Evolutionary conservation across 306 rosid species (phyloP), one percentile per base, ranked within the genome.

Genomic region (Glycyrrhiza uralensis): DNA sequence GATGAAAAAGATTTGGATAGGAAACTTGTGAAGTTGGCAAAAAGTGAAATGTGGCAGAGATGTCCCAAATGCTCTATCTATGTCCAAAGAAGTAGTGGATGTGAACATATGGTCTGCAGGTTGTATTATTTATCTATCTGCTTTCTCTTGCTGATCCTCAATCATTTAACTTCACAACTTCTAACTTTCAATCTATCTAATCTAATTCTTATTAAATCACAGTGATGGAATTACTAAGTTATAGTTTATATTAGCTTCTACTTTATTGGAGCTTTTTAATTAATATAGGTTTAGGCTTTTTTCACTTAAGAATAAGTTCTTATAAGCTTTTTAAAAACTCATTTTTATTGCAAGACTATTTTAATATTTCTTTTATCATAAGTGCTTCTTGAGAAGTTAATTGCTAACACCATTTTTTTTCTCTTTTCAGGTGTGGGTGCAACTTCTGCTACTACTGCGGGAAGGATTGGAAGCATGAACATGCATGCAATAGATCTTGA

Each of bases 381-480:
- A n/a, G n/a, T n/a, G n/a, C n/a, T n/a, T n/a, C n/a, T n/a, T n/a
- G n/a, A n/a, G n/a, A n/a, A n/a, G n/a, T n/a, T n/a, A n/a, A n/a
- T n/a, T n/a, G n/a, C n/a, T n/a, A n/a, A n/a, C n/a, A n/a, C n/a
- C n/a, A n/a, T 29, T 0, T 12, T 9, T 29, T 17, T 51, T 41
- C 3, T 6, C 1, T 36, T 49, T 38, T 0, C 32, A 75, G 80
- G 60, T 66, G 74, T 75, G 79, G 73, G 29, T 18, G 58, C 33
- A 3, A 29, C 28, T 75, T 75, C 68, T 75, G 74, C 41, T 75
- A 75, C 38, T 1, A 0, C 0, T 75, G 68, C 44, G 74, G 80
- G 8, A 3, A 22, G 22, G 4, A 19, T 29, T 75, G 80, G 68
- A 6, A 0, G 2, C 1, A 5, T 55, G 59, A 59, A 60, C 70